Conservation (phyloP, 441 rosid genomes). For the Erodium trifolium region DNA sequence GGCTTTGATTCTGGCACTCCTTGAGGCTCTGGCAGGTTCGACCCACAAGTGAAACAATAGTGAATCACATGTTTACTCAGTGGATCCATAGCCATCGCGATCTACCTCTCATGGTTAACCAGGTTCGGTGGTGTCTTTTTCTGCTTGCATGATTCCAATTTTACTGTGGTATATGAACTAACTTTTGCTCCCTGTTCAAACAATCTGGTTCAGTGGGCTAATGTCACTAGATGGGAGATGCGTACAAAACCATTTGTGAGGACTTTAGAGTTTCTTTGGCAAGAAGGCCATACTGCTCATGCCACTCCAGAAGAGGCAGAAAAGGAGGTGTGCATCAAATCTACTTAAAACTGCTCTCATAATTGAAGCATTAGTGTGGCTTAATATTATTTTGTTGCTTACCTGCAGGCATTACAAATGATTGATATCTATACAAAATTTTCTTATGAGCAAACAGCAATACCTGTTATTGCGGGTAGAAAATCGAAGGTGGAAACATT, state of each 20-base stretch:
- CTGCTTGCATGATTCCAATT: slow-evolving; percentile 2
- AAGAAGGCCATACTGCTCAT: slow-evolving; percentile 92
- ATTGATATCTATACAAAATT: slow-evolving; percentile 75
- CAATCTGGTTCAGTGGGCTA: slow-evolving; percentile 62
- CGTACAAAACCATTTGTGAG: slow-evolving; percentile 86
- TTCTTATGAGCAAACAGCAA: slow-evolving; percentile 87
- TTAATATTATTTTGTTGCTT: slow-evolving; percentile 29
- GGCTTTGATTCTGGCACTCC: slow-evolving; percentile 61
- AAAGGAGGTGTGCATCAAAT: slow-evolving; percentile 51
- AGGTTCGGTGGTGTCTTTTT: slow-evolving; percentile 34
- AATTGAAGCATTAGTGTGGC: slow-evolving; percentile 12
- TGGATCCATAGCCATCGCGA: slow-evolving; percentile 92
- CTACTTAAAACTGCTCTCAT: slow-evolving; percentile 10
- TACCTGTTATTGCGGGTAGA: slow-evolving; percentile 82
- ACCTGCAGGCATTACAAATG: slow-evolving; percentile 74
- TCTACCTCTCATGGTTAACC: slow-evolving; percentile 90
- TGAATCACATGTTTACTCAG: slow-evolving; percentile 91
- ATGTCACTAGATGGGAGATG: slow-evolving; percentile 95
- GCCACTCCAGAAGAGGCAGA: slow-evolving; percentile 84
- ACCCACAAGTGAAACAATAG: slow-evolving; percentile 91
- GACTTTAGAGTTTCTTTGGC: slow-evolving; percentile 96
- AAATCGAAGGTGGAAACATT: slow-evolving; percentile 78
- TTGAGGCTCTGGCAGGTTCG: slow-evolving; percentile 97
- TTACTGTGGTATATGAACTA: neutral
- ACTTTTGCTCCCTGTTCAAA: slow-evolving; percentile 3